Evolutionary conservation across 108 stramenopile species (phyloP), one percentile per base, ranked within the genome.

Genomic region (Pelagomonas calceolata): DNA sequence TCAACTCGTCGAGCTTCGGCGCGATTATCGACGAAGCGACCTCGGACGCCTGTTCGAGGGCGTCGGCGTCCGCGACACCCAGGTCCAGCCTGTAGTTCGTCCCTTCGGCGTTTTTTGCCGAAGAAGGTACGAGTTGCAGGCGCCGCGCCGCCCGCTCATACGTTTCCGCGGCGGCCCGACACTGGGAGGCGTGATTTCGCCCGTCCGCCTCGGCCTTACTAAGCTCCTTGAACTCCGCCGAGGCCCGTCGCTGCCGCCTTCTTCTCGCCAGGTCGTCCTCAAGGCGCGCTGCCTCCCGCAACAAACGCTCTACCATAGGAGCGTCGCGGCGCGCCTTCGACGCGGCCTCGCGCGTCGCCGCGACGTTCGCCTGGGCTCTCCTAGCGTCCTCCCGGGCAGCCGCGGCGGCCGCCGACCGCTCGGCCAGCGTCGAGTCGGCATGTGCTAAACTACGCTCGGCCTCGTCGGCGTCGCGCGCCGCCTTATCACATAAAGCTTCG

Each of bases 281-380:
- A 36, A 86, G 39, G 37, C 87, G 85, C 34, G 79, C 81, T 12
- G 9, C 7, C 64, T 65, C 64, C 7, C 64, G 31, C 63, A 33
- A 7, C 34, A 33, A 32, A 65, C 33, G 45, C 65, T 32, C 67
- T 72, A 78, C 75, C 89, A 87, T 51, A 70, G 78, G 70, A 89
- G 79, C 82, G 92, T 86, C 66, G 51, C 80, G 86, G 17, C 79
- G 76, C 32, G 85, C 87, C 66, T 90, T 89, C 36, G 88, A 89
- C 44, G 83, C 72, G 16, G 83, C 67, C 34, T 86, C 85, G 51
- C 1, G 0, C 81, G 93, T 91, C 7, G 32, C 75, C 5, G 46
- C 66, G 39, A 91, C 82, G 0, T 34, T 72, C 87, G 80, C 63
- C 89, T 78, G 21, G 75, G 64, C 30, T 75, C 74, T 39, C 90